Evolutionary conservation across 2,329 filamentous ascomycete genomes (phyloP).

Genomic region (Ophiostoma pallidulum): DNA sequence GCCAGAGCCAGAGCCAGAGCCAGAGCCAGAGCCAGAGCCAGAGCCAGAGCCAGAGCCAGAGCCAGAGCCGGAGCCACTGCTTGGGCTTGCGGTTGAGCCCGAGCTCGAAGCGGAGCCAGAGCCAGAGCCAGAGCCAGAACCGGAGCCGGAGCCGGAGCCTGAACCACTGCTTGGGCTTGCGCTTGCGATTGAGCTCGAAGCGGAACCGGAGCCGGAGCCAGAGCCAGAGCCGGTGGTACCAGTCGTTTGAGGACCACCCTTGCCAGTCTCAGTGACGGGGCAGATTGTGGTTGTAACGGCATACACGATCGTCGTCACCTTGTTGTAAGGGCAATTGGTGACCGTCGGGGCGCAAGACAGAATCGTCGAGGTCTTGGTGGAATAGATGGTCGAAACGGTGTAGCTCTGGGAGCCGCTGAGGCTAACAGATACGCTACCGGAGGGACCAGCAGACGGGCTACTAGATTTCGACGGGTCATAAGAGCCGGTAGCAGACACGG

Average conservation of each 20-base stretch:
- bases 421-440: background rate
- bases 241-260: background rate
- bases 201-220: background rate
- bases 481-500: background rate
- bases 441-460: background rate
- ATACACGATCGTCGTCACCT: slow-evolving; percentile 22
- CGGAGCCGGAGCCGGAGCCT: background rate
- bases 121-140: background rate
- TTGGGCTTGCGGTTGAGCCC: background rate
- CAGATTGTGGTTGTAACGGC: slow-evolving; percentile 31
- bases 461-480: too few species aligned
- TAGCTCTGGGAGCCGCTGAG: background rate
- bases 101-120: background rate
- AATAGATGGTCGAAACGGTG: slow-evolving; percentile 11
- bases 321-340: slow-evolving; percentile 21
- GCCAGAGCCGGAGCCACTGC: background rate
- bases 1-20: background rate
- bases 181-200: too few species aligned
- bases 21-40: background rate
- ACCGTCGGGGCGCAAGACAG: slow-evolving; percentile 21
- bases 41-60: background rate
- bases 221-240: background rate
- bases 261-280: slow-evolving; percentile 25
- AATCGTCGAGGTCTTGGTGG: slow-evolving; percentile 18
- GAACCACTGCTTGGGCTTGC: too few species aligned